Conservation (phyloP, 2,329 filamentous ascomycete genomes). For the Dactylellina sp. region DNA sequence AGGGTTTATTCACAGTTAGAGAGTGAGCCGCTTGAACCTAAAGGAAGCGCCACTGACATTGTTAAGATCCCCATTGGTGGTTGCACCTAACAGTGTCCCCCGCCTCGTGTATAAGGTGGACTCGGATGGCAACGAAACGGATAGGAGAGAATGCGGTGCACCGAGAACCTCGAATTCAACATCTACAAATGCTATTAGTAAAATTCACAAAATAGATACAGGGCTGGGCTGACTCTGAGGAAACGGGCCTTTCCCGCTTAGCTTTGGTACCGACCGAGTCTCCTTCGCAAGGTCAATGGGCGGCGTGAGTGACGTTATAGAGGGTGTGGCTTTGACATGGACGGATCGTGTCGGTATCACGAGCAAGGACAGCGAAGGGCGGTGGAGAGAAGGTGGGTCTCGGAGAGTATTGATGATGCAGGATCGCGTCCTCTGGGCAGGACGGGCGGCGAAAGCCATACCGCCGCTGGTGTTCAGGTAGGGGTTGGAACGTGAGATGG, state of each 20-base stretch:
- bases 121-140: slow-evolving; percentile 90
- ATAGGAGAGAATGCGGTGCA: slow-evolving; percentile 90
- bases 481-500: slow-evolving; percentile 2
- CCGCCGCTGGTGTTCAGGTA: slow-evolving; percentile 18
- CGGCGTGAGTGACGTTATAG: slow-evolving; percentile 58
- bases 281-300: slow-evolving; percentile 59
- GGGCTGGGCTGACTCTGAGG: slow-evolving; percentile 58
- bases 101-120: slow-evolving; percentile 92
- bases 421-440: slow-evolving; percentile 49
- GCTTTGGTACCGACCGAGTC: slow-evolving; percentile 60
- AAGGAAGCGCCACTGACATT: slow-evolving; percentile 73
- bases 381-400: slow-evolving; percentile 18
- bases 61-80: slow-evolving; percentile 85
- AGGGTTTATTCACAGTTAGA: background rate
- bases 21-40: slow-evolving; percentile 8
- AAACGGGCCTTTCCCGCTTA: slow-evolving; percentile 60
- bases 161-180: slow-evolving; percentile 94
- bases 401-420: slow-evolving; percentile 35
- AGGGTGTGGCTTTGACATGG: slow-evolving; percentile 60
- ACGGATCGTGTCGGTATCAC: slow-evolving; percentile 53
- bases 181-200: slow-evolving; percentile 69
- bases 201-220: background rate
- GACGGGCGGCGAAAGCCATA: slow-evolving; percentile 53
- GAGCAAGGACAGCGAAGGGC: slow-evolving; percentile 15
- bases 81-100: slow-evolving; percentile 81